A percentile compares a stretch with the other conserved stretches of the same genome.
Conservation (phyloP, 257 asterid species). For the Solanum microdontum region DNA sequence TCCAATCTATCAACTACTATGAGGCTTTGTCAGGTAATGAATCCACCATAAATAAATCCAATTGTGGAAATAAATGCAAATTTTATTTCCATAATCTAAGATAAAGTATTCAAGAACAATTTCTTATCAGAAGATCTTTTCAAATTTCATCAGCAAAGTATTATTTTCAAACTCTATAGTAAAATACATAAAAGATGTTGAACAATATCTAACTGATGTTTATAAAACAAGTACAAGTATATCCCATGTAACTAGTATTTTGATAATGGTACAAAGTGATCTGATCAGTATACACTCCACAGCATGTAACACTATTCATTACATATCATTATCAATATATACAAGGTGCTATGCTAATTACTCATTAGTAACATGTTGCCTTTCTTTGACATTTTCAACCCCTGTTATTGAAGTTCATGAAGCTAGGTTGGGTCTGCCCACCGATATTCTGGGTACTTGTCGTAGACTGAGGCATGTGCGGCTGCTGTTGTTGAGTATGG, state of each 20-base stretch:
- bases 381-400: conserved; percentile 8
- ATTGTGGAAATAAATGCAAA: background rate
- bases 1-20: background rate
- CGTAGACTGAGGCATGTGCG: conserved; percentile 20
- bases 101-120: background rate
- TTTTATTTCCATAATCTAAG: background rate
- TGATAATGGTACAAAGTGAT: background rate
- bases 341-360: background rate
- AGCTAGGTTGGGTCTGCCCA: conserved; percentile 31
- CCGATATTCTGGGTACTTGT: conserved; percentile 14
- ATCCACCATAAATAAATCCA: background rate
- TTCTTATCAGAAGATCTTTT: background rate
- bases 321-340: background rate
- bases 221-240: background rate
- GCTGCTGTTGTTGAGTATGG: conserved; percentile 29
- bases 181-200: background rate
- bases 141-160: background rate
- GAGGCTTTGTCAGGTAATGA: background rate
- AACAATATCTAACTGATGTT: background rate
- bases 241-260: background rate
- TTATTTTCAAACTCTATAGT: background rate
- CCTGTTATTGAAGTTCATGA: conserved; percentile 32
- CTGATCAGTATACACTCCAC: background rate
- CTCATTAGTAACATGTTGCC: background rate
- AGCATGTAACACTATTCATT: background rate